Evolutionary conservation across 1,284 basidiomycete genomes (phyloP), one percentile per base, ranked within the genome.

Genomic region (Ustilago loliicola): DNA sequence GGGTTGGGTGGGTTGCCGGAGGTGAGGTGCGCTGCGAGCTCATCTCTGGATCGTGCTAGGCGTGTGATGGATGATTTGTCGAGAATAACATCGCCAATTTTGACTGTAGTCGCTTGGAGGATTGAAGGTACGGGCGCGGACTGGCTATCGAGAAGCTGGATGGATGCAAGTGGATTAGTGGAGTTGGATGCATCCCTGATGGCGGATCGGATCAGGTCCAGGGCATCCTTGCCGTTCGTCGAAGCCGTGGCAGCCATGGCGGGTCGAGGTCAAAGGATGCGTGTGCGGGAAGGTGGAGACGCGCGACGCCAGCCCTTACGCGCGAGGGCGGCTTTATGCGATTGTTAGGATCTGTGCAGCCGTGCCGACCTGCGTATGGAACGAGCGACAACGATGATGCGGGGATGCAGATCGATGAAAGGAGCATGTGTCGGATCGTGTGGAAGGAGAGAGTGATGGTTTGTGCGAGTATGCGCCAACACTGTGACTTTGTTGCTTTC

Each of bases 41-140:
- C 67, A 32, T 78, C 69, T 59, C 76, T 63, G n/a, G 73, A 66
- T 11, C 74, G 66, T 21, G 79, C 66, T 1, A 83, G 58, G 10
- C 81, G 72, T 13, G 79, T 77, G 11, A 65, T 48, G 1, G 55
- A 23, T 21, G 59, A 47, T 15, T 70, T 70, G 52, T 51, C 40
- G 25, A 77, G 48, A 21, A 61, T 51, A 0, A 56, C 66, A 50
- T 72, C 62, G 17, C 66, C 65, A 6, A 77, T 38, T 23, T 53
- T 52, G 36, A 77, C 36, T 15, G 63, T 51, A 13, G 50, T 40
- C 1, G 75, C 75, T 29, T 72, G 51, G 2, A 70, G 53, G 32
- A 77, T 50, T 15, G 75, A 73, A 1, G 53, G 19, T 25, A 62
- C 61, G 15, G 66, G 66, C 34, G 59, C 32, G 13, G 62, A 58